Base-by-base conservation (phyloP, 805 yeast genomes). In the Ogataea salicorniae region DNA sequence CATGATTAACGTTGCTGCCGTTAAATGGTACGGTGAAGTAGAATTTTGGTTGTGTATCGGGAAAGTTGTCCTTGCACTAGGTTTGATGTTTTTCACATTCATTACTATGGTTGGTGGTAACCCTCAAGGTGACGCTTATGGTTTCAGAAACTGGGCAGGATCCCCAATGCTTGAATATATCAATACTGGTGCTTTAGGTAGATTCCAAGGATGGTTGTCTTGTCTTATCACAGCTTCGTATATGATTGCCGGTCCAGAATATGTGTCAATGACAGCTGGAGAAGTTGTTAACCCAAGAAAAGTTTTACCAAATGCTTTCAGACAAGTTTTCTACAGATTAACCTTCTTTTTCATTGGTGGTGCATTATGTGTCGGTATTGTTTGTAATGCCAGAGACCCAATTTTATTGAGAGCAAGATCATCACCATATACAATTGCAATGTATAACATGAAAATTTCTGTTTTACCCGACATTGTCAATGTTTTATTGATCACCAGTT, bases 81-180 rank as follows among this genome's bases (percentile, higher is more conserved):
- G 73, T 5, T 65, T 71, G 50, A 61, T 71, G 58, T 52, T 63
- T 16, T 70, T 69, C 55, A 64, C 69, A 9, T 64, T 71, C 46
- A 62, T 86, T 47, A 81, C 87, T 4, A 87, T 86, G 94, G 78
- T 81, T 20, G 94, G 95, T 23, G 94, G 91, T 13, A 86, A 86
- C 60, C 94, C 94, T 0, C 60, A 69, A 37, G 80, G 77, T 50
- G 87, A 84, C 52, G 76, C 69, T 1, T 80, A 70, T 55, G 87
- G 87, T 0, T 82, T 82, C 60, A 64, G 82, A 40, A 73, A 77
- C 58, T 81, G 82, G 77, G 63, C 61, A 11, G 43, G 46, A 37
- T 47, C 44, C 20, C 48, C 52, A 1, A 59, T 59, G 63, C 41
- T 56, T 13, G 70, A 68, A 47, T 67, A 67, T 58, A 59, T 67